phyloP scores from a whole-genome alignment of 176 grass and related monocot genomes.

The Hsuehochloa calcarea region DNA sequence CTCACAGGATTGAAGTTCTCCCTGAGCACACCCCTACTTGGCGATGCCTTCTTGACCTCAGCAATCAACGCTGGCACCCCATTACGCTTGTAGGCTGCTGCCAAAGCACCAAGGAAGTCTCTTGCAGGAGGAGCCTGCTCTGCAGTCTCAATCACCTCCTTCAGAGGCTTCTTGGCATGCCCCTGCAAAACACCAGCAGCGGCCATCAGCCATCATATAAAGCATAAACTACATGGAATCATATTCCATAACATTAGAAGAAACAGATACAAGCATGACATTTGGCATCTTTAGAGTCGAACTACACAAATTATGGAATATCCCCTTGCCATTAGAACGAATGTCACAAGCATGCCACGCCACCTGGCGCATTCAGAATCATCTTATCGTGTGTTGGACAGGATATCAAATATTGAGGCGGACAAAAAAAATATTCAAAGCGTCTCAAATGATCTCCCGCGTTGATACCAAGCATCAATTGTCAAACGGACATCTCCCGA shows the following conservation, averaged over 20 bases:
- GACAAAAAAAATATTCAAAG: neutral
- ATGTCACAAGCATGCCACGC: neutral
- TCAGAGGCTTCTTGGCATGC: constrained; percentile 30
- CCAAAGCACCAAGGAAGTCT: constrained; percentile 74
- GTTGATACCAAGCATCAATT: neutral
- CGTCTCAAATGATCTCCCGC: neutral
- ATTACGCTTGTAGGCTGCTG: constrained; percentile 48
- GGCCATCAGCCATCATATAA: neutral
- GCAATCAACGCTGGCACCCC: constrained; percentile 76
- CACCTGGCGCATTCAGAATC: neutral
- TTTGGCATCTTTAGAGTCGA: neutral
- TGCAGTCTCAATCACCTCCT: constrained; percentile 44
- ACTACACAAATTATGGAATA: neutral
- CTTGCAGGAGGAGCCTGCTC: constrained; percentile 54
- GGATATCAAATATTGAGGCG: neutral
- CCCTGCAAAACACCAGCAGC: constrained; percentile 32
- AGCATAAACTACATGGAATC: neutral
- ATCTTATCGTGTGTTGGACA: neutral
- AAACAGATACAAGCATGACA: neutral
- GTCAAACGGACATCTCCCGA: neutral
- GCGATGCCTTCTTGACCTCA: constrained; percentile 93
- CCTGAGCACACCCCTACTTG: constrained; percentile 74
- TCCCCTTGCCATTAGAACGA: neutral
- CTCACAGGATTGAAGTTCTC: constrained; percentile 93
- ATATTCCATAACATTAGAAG: neutral